Evolutionary conservation across 2,329 filamentous ascomycete species (phyloP).

Genomic region (Sclerotinia minor): DNA sequence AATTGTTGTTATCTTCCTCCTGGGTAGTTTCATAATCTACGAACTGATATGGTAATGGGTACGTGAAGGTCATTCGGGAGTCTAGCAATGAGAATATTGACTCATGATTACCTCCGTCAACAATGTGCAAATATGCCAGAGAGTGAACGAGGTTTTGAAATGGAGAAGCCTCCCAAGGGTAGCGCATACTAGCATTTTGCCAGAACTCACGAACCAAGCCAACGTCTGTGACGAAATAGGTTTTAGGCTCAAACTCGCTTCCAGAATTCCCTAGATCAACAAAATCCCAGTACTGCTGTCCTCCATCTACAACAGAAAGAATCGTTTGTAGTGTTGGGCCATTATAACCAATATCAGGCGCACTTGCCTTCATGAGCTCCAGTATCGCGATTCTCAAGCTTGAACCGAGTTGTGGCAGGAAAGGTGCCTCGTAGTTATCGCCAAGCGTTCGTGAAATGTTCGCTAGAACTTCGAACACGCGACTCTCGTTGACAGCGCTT

Average conservation of each 20-base stretch:
- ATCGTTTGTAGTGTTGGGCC: slow-evolving; percentile 42
- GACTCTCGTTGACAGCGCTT: slow-evolving; percentile 48
- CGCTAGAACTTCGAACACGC: slow-evolving; percentile 51
- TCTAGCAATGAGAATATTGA: slow-evolving; percentile 53
- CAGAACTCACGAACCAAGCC: slow-evolving; percentile 50
- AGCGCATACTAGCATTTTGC: slow-evolving; percentile 70
- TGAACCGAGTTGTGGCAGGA: slow-evolving; percentile 43
- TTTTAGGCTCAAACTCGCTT: slow-evolving; percentile 48
- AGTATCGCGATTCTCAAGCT: slow-evolving; percentile 43
- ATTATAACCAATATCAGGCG: slow-evolving; percentile 41
- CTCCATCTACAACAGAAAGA: slow-evolving; percentile 38
- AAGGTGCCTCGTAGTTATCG: slow-evolving; percentile 43
- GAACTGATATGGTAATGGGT: slow-evolving; percentile 71
- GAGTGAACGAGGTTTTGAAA: slow-evolving; percentile 72
- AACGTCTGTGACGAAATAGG: slow-evolving; percentile 49
- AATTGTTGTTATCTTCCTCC: slow-evolving; percentile 84
- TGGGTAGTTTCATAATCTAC: slow-evolving; percentile 73
- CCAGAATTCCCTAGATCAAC: slow-evolving; percentile 43
- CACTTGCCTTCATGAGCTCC: slow-evolving; percentile 40
- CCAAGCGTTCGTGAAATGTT: slow-evolving; percentile 48
- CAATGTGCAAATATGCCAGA: slow-evolving; percentile 54
- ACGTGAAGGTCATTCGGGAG: slow-evolving; percentile 74
- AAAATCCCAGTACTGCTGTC: slow-evolving; percentile 41
- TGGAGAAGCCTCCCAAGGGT: slow-evolving; percentile 81
- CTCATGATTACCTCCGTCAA: slow-evolving; percentile 42